phyloP scores from a whole-genome alignment of 768 basidiomycete species.

The Macrolepiota fuliginosa region DNA sequence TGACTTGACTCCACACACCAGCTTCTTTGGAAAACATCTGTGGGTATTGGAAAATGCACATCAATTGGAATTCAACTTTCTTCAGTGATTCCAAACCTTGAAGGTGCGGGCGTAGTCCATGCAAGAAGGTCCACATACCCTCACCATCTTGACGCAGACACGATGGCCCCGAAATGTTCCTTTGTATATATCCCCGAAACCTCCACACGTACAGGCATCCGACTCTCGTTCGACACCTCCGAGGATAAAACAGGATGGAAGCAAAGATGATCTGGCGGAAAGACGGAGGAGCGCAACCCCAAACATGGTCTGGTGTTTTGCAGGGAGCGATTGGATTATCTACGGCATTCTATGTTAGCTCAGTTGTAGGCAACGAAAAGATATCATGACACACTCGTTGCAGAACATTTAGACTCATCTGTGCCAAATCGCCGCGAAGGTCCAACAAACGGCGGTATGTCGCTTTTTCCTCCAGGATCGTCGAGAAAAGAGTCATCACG shows the following conservation, averaged over 20 bases:
- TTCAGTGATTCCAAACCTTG: conserved; percentile 13
- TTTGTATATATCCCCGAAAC: conserved; percentile 22
- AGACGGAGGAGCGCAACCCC: conserved; percentile 10
- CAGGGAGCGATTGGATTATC: conserved; percentile 1
- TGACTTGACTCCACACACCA: conserved; percentile 24
- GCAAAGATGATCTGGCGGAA: conserved; percentile 1
- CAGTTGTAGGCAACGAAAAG: background rate
- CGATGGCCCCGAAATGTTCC: conserved; percentile 10
- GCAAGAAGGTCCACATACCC: conserved; percentile 16
- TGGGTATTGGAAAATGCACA: background rate
- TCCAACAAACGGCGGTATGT: conserved; percentile 4
- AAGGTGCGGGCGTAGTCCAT: conserved; percentile 8
- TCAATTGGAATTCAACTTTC: background rate
- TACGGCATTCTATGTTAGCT: background rate
- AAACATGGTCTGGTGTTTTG: background rate
- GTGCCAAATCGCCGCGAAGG: background rate
- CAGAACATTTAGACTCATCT: background rate
- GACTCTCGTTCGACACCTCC: conserved; percentile 5
- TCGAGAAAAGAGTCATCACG: background rate
- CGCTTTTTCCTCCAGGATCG: background rate
- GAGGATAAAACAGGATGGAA: conserved; percentile 5
- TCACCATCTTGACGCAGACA: conserved; percentile 19
- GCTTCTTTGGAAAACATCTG: conserved; percentile 26
- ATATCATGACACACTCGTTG: background rate
- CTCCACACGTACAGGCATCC: conserved; percentile 15